Conservation (phyloP, 176 grass and related monocot genomes). For the Olyra latifolia region DNA sequence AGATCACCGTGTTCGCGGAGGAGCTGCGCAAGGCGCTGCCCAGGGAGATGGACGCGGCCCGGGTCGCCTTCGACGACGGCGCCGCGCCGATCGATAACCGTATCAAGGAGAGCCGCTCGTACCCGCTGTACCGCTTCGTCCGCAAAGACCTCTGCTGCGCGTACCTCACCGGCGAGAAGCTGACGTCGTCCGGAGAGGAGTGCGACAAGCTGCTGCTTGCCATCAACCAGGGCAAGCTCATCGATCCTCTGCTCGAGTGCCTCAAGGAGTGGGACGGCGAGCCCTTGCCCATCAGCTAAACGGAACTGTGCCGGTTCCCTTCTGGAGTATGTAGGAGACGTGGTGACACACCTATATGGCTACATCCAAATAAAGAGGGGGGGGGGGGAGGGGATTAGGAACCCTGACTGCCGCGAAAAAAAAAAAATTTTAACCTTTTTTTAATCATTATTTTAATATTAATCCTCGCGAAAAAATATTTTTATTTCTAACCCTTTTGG, state of each 20-base stretch:
- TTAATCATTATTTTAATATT: too few relatives aligned
- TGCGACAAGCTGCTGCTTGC: conserved; percentile 68
- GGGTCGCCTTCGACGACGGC: conserved; percentile 45
- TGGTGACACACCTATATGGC: neutral
- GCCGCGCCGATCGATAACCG: conserved; percentile 44
- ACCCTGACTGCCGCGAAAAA: too few relatives aligned
- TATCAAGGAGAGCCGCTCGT: conserved; percentile 56
- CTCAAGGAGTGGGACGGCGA: conserved; percentile 69
- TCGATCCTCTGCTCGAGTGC: conserved; percentile 69
- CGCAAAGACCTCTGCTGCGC: conserved; percentile 50
- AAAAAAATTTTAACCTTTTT: too few relatives aligned
- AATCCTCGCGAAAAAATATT: too few relatives aligned
- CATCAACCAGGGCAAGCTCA: conserved; percentile 54
- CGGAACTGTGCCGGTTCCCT: neutral
- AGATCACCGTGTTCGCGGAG: conserved; percentile 54
- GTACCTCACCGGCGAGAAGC: conserved; percentile 63
- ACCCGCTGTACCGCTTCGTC: conserved; percentile 56
- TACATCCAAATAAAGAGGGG: too few relatives aligned
- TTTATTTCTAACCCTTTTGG: too few relatives aligned
- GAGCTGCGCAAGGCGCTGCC: conserved; percentile 44
- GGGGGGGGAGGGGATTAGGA: too few relatives aligned
- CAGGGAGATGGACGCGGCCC: conserved; percentile 47
- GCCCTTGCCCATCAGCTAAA: conserved; percentile 58
- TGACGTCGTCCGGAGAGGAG: conserved; percentile 60
- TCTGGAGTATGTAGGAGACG: neutral